Conservation (phyloP, 106 monocot species). For the Apostasia shenzhenica region DNA sequence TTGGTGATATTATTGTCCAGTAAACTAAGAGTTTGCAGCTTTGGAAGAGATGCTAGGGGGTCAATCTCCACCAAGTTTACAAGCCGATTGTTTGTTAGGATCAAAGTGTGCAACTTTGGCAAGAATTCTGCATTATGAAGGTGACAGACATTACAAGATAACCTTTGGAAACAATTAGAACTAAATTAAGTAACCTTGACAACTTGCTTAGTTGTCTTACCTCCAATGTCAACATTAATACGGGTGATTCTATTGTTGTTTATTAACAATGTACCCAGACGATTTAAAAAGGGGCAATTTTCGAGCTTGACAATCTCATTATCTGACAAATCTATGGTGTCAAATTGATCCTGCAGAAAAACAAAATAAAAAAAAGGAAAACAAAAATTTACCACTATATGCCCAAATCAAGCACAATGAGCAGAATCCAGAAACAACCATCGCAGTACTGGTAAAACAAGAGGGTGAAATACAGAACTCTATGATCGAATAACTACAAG, state of each 20-base stretch:
- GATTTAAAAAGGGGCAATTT: slow-evolving; percentile 78
- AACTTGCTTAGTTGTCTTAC: slow-evolving; percentile 25
- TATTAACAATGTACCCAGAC: slow-evolving; percentile 81
- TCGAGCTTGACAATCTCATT: slow-evolving; percentile 99
- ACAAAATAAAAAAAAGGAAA: slow-evolving; percentile 4
- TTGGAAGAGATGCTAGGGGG: slow-evolving; percentile 86
- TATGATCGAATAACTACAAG: too few relatives aligned
- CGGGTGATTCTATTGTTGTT: slow-evolving; percentile 97
- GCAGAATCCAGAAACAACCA: too few relatives aligned
- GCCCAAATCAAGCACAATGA: too few relatives aligned
- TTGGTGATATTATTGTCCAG: slow-evolving; percentile 94
- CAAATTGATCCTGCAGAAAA: slow-evolving; percentile 82
- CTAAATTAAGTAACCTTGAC: not conserved
- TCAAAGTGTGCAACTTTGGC: slow-evolving; percentile 85
- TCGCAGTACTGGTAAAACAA: too few relatives aligned
- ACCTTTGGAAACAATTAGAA: not conserved
- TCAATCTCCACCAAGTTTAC: slow-evolving; percentile 94
- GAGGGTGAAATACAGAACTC: too few relatives aligned
- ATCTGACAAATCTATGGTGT: slow-evolving; percentile 89
- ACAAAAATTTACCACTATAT: too few relatives aligned
- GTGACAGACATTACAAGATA: not conserved
- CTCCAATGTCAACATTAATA: slow-evolving; percentile 91
- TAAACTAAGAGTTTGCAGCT: slow-evolving; percentile 79
- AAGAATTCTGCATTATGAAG: slow-evolving; percentile 52
- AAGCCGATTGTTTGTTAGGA: slow-evolving; percentile 95